Conservation (phyloP, 441 rosid genomes). For the Aleurites moluccanus region DNA sequence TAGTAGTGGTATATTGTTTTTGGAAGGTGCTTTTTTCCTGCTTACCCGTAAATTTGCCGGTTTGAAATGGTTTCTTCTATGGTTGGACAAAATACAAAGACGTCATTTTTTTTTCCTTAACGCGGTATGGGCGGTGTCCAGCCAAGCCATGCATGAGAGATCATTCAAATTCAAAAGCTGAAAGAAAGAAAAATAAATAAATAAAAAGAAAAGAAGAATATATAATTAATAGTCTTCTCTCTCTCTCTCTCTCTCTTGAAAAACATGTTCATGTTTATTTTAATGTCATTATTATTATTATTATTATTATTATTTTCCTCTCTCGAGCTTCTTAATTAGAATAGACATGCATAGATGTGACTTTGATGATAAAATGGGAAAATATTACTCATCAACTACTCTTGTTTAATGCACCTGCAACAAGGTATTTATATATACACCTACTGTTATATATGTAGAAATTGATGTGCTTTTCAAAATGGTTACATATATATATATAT, state of each 20-base stretch:
- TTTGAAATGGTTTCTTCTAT: conserved; percentile 31
- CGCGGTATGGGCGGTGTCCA: conserved; percentile 38
- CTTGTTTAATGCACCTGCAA: conserved; percentile 29
- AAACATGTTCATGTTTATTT: neutral
- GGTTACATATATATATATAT: neutral
- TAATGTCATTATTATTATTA: no score
- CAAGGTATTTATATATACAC: neutral
- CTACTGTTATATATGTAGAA: neutral
- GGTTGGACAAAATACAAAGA: conserved; percentile 27
- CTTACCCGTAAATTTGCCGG: conserved; percentile 37
- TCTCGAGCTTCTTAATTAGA: conserved; percentile 18
- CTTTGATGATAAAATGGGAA: conserved; percentile 36
- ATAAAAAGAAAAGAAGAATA: neutral
- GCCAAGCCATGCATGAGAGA: conserved; percentile 44
- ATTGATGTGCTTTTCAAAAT: neutral
- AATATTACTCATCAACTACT: conserved; percentile 32
- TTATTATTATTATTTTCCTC: neutral
- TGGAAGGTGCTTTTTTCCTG: conserved; percentile 29
- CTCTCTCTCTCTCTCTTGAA: conserved; percentile 11
- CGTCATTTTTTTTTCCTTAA: conserved; percentile 19
- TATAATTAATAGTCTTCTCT: no score
- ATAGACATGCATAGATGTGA: conserved; percentile 38
- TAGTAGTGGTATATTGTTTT: conserved; percentile 18
- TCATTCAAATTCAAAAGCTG: conserved; percentile 29
- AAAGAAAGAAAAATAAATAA: neutral